phyloP scores from a whole-genome alignment of 2,329 filamentous ascomycete species.

The Trichoderma aggressivum region DNA sequence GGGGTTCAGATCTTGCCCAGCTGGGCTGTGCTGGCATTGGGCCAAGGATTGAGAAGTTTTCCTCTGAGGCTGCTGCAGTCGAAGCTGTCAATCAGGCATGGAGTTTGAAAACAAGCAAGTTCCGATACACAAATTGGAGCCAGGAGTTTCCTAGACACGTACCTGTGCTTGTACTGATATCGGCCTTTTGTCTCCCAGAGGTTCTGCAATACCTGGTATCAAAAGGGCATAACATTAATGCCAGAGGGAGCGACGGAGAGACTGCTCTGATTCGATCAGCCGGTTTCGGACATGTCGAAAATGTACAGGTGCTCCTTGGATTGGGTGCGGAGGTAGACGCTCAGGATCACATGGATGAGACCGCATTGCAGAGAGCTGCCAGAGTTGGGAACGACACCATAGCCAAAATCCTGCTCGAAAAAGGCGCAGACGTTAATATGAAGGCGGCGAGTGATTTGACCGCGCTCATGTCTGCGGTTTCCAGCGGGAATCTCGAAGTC shows the following conservation, averaged over 20 bases:
- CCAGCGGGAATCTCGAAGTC: slow-evolving; percentile 5
- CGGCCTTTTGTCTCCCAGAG: not conserved
- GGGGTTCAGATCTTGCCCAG: not conserved
- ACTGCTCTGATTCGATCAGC: not conserved
- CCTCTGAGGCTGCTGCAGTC: not conserved
- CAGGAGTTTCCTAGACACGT: slow-evolving; percentile 1
- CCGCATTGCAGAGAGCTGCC: slow-evolving; percentile 15
- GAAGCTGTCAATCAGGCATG: not conserved
- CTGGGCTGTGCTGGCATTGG: not conserved
- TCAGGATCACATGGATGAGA: slow-evolving; percentile 16
- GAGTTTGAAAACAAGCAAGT: not conserved
- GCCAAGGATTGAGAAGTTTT: not conserved
- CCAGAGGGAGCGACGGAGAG: not conserved
- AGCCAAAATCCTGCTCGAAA: not conserved
- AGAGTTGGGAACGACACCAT: not conserved
- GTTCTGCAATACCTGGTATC: not conserved
- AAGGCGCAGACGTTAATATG: slow-evolving; percentile 12
- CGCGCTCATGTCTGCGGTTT: slow-evolving; percentile 18
- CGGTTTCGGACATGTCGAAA: not conserved
- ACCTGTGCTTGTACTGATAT: not conserved
- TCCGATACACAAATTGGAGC: not conserved
- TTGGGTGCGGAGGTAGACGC: not conserved
- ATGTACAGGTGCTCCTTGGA: not conserved
- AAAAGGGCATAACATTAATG: not conserved
- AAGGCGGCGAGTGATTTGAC: slow-evolving; percentile 14